Evolutionary conservation across 2,329 filamentous ascomycete genomes (phyloP).

Genomic region (Calonectria pseudoturangicola): DNA sequence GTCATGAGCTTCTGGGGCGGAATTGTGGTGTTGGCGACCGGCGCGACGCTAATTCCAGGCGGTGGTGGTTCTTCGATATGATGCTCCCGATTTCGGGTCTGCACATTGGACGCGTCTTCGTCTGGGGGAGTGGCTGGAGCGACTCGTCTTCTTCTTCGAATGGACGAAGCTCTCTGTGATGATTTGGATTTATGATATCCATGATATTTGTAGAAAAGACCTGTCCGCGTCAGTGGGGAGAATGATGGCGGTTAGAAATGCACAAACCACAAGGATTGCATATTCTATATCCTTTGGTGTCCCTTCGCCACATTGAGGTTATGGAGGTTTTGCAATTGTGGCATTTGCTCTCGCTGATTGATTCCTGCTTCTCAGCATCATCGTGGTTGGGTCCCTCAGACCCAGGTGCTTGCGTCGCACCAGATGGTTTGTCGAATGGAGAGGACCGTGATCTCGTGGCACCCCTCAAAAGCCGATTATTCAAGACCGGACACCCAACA

Average conservation of each 20-base stretch:
- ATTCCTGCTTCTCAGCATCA: not conserved
- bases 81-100: not conserved
- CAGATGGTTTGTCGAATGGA: not conserved
- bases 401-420: not conserved
- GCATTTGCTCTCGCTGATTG: not conserved
- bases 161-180: not conserved
- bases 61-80: not conserved
- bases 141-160: not conserved
- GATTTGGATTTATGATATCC: conserved; percentile 13
- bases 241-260: not conserved
- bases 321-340: conserved; percentile 25
- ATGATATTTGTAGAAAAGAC: conserved; percentile 22
- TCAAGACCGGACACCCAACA: conserved; percentile 5
- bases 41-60: not conserved
- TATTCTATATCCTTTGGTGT: conserved; percentile 20
- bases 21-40: not conserved
- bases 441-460: not conserved
- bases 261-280: conserved; percentile 24
- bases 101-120: not conserved
- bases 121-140: not conserved
- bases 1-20: conserved; percentile 11
- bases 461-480: conserved; percentile 9
- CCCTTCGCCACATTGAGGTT: conserved; percentile 16
- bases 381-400: not conserved
- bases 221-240: not conserved